Base-by-base conservation (phyloP, 768 basidiomycete species). In the Pleurotus platypus region DNA sequence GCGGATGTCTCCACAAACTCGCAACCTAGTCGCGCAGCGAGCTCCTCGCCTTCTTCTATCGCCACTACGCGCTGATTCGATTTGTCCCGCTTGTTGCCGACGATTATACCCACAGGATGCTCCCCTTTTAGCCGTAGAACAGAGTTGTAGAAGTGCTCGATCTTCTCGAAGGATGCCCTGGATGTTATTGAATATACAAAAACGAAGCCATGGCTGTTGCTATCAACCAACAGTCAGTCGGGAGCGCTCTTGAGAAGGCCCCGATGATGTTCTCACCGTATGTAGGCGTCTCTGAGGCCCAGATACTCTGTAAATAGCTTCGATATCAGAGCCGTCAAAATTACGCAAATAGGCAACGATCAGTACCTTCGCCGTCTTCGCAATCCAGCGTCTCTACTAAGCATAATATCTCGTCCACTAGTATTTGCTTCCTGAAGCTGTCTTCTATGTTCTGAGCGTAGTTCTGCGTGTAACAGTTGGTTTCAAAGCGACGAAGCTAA, bases 1-100 rank as follows among this genome's bases (percentile, higher is more conserved):
- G 69, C 64, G 5, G 69, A 71, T 16, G 64, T 65, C 56, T 71
- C 68, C 45, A 64, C 61, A 57, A 69, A 71, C 1, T 58, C 58
- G 45, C 68, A 69, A 2, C 65, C 68, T 3, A 71, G 59, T 49
- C 64, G 60, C 15, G 56, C 49, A 9, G 68, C 68, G 12, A 71
- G 63, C 11, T 58, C 63, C 12, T 18, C 26, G 6, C 68, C 68
- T 51, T 69, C 68, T 24, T 67, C 63, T 16, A 50, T 12, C 0
- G 62, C 62, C 5, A 71, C 64, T 46, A 66, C 64, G 24, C 68
- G 60, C 20, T 64, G 56, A 1, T 56, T 42, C 27, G 35, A 55
- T 13, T 65, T 48, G 55, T 71, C 69, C 35, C 63, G 62, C 58
- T 67, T 69, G 30, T 64, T 69, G n/a, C 67, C 68, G 3, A 69